These are phyloP conservation scores for Hemileccinum impolitum DNA, from an alignment of 768 basidiomycete genomes.

Conservation along the genomic window DNA sequence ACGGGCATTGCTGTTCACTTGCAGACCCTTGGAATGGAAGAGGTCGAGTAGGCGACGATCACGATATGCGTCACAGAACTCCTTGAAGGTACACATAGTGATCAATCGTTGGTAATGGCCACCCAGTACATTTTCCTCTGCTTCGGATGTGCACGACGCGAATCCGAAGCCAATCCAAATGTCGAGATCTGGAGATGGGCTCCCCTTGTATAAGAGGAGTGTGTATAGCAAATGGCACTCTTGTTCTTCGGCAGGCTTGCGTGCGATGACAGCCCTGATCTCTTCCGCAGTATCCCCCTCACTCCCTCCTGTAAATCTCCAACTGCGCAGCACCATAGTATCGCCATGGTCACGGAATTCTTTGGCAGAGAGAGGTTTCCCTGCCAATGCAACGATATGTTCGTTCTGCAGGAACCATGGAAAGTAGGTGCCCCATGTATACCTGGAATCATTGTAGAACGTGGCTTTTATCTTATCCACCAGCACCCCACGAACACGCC, in stretches of 20 bases:
- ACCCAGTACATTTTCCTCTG: slow-evolving; percentile 1
- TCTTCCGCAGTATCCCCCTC: background rate
- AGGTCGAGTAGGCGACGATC: slow-evolving; percentile 1
- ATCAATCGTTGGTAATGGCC: slow-evolving; percentile 2
- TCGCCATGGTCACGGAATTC: background rate
- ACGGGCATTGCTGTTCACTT: background rate
- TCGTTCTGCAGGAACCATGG: slow-evolving; percentile 37
- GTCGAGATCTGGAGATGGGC: background rate
- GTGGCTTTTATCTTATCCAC: slow-evolving; percentile 31
- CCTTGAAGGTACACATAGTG: slow-evolving; percentile 8
- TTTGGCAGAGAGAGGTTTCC: background rate
- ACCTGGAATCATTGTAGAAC: slow-evolving; percentile 20
- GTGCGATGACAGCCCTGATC: background rate
- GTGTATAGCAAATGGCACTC: slow-evolving; percentile 1
- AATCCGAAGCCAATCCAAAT: slow-evolving; percentile 21
- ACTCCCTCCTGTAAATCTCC: slow-evolving; percentile 9
- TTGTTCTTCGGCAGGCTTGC: background rate
- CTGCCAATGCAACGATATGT: slow-evolving; percentile 23
- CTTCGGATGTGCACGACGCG: slow-evolving; percentile 10
- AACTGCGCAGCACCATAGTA: background rate
- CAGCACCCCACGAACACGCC: slow-evolving; percentile 31
- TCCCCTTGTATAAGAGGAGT: background rate
- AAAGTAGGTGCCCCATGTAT: slow-evolving; percentile 29
- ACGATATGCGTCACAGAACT: slow-evolving; percentile 7
- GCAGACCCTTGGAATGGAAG: slow-evolving; percentile 2